Evolutionary conservation across 306 rosid species (phyloP), one percentile per base, ranked within the genome.

Genomic region (Delonix regia): DNA sequence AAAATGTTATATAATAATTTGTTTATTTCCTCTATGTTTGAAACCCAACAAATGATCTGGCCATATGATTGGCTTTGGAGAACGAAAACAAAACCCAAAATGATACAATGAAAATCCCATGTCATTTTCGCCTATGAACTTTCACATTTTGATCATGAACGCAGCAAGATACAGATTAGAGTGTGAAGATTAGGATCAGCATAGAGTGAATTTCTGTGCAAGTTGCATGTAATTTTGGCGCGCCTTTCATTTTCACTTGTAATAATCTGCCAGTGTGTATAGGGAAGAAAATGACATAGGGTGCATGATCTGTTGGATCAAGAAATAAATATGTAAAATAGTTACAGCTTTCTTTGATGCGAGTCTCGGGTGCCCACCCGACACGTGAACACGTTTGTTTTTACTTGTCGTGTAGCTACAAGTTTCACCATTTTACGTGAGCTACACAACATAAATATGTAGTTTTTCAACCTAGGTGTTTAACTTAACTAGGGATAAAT

Each of bases 371-470:
- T 76, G 42, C 74, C 61, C 69, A 76, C 70, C 3, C 8, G 69
- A 30, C 60, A 16, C 71, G 75, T 77, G 82, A 82, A 77, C 75
- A 34, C 41, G 47, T 64, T 62, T 30, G 41, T 51, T 76, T 15
- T 56, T 63, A 34, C 3, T 28, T 8, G 39, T 49, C 28, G 19
- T 21, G 2, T 71, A 0, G 27, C 30, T 45, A n/a, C 55, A 42
- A 12, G 28, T 18, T 60, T 64, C n/a, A 28, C 8, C 10, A 9
- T 22, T 71, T 53, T 44, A 62, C 18, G 63, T 77, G 15, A 12
- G 57, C n/a, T 44, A 72, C 82, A 65, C 71, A 83, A 72, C 80
- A 47, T 65, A n/a, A n/a, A n/a, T n/a, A n/a, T n/a, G n/a, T n/a
- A 57, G 21, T 48, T 25, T 45, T 65, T 72, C 75, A 82, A 16